Percentiles rank a stretch among this genome's conserved stretches.
phyloP scores from a whole-genome alignment of 2,329 filamentous ascomycete genomes.

The Chalaropsis thielavioides region DNA sequence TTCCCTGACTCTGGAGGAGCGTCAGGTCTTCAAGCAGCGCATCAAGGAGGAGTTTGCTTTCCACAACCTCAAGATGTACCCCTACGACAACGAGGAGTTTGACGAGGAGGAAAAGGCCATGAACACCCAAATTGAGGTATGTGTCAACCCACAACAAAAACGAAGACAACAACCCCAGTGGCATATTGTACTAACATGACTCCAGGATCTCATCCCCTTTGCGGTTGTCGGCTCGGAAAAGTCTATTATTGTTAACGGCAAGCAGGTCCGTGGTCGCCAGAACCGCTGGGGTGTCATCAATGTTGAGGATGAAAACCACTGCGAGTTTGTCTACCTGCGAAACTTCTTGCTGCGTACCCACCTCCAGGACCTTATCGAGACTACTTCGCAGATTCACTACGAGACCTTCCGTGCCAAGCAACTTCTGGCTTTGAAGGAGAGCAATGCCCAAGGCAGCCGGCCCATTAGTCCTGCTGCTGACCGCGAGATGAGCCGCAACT shows the following conservation, averaged over 20 bases:
- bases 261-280: slow-evolving; percentile 93
- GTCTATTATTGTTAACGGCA: slow-evolving; percentile 91
- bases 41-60: slow-evolving; percentile 99
- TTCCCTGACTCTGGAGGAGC: slow-evolving; percentile 88
- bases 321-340: slow-evolving; percentile 96
- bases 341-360: slow-evolving; percentile 98
- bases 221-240: slow-evolving; percentile 97
- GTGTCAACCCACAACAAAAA: slow-evolving; percentile 19
- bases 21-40: slow-evolving; percentile 90
- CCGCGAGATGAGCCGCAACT: slow-evolving; percentile 89
- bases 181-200: slow-evolving; percentile 25
- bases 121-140: slow-evolving; percentile 93
- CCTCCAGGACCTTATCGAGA: slow-evolving; percentile 97
- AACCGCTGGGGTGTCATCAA: slow-evolving; percentile 99
- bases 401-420: slow-evolving; percentile 99
- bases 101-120: slow-evolving; percentile 89
- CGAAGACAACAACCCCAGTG: background rate
- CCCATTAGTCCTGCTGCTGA: slow-evolving; percentile 94
- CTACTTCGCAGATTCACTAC: slow-evolving; percentile 98
- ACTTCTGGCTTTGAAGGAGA: slow-evolving; percentile 93
- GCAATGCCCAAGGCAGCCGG: slow-evolving; percentile 71
- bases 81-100: slow-evolving; percentile 97
- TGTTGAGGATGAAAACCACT: slow-evolving; percentile 98
- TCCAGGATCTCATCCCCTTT: slow-evolving; percentile 81
- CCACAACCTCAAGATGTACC: slow-evolving; percentile 99